These are phyloP conservation scores for Acorus calamus DNA, from an alignment of 106 monocot genomes.

Conservation along the genomic window DNA sequence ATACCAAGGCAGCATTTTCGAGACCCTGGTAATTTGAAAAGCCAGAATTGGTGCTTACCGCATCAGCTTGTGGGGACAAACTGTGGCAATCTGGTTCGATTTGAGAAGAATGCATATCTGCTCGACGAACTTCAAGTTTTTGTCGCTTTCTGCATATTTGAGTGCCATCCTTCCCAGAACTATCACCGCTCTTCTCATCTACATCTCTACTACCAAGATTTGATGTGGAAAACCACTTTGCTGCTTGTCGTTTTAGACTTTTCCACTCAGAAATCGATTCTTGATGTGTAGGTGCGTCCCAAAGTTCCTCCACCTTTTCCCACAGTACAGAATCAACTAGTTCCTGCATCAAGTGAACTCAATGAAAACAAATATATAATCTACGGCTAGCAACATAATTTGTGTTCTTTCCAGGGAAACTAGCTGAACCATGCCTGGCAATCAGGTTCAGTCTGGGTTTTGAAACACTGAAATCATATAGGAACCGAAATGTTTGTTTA, in stretches of 20 bases:
- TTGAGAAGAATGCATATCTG: constrained; percentile 29
- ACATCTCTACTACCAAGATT: constrained; percentile 15
- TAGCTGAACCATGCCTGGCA: no score
- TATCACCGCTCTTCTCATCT: constrained; percentile 20
- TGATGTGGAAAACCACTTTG: constrained; percentile 45
- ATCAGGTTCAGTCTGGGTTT: no score
- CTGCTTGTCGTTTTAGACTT: constrained; percentile 82
- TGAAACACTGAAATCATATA: no score
- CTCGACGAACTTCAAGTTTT: constrained; percentile 51
- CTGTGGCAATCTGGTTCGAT: constrained; percentile 8
- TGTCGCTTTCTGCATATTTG: constrained; percentile 52
- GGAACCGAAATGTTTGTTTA: no score
- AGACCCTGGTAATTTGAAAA: constrained; percentile 7
- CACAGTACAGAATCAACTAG: constrained; percentile 57
- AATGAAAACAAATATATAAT: background rate
- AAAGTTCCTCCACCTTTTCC: constrained; percentile 58
- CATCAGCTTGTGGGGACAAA: constrained; percentile 2
- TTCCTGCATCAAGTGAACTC: constrained; percentile 38
- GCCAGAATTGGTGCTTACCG: constrained; percentile 8
- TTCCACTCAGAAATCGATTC: constrained; percentile 75
- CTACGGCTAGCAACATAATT: no score
- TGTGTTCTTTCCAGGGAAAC: no score
- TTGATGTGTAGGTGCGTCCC: constrained; percentile 60
- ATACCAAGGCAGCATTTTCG: constrained; percentile 7
- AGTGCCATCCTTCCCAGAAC: constrained; percentile 14